These are phyloP conservation scores for Stephania yunnanensis DNA, from an alignment of 164 flowering plant genomes.

Conservation along the genomic window DNA sequence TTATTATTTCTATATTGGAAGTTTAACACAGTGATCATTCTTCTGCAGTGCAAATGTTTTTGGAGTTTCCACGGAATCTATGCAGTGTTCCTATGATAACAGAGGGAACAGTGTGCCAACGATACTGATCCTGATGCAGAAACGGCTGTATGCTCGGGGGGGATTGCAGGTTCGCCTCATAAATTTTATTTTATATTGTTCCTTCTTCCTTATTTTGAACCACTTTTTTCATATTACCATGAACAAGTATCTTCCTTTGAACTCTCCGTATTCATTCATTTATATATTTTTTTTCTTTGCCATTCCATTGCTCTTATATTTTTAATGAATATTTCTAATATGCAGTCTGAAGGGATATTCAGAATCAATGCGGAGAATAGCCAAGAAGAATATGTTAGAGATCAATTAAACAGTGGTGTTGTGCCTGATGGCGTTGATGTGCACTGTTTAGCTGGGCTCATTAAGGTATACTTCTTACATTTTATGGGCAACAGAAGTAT, in stretches of 20 bases:
- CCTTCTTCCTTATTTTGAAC: not conserved
- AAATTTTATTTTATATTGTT: not conserved
- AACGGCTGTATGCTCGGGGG: constrained; percentile 50
- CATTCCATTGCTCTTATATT: not conserved
- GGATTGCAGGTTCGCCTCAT: constrained; percentile 58
- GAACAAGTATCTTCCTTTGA: constrained; percentile 1
- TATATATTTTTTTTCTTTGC: not conserved
- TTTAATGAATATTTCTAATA: not conserved
- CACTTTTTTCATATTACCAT: not conserved
- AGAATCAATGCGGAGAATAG: constrained; percentile 64
- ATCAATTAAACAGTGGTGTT: constrained; percentile 58
- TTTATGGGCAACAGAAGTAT: not conserved
- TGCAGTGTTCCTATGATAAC: constrained; percentile 65
- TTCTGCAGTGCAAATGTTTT: constrained; percentile 53
- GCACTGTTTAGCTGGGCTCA: constrained; percentile 87
- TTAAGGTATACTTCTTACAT: constrained; percentile 51
- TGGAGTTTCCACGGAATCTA: constrained; percentile 81
- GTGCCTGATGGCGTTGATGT: constrained; percentile 60
- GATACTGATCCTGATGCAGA: constrained; percentile 63
- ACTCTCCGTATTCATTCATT: not conserved
- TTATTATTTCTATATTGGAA: not conserved
- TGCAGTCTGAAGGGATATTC: constrained; percentile 86
- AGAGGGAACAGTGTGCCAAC: constrained; percentile 81
- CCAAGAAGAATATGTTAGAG: constrained; percentile 68
- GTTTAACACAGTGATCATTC: constrained; percentile 12